Conservation (phyloP, 2,329 filamentous ascomycete species). For the Helminthosporium solani region DNA sequence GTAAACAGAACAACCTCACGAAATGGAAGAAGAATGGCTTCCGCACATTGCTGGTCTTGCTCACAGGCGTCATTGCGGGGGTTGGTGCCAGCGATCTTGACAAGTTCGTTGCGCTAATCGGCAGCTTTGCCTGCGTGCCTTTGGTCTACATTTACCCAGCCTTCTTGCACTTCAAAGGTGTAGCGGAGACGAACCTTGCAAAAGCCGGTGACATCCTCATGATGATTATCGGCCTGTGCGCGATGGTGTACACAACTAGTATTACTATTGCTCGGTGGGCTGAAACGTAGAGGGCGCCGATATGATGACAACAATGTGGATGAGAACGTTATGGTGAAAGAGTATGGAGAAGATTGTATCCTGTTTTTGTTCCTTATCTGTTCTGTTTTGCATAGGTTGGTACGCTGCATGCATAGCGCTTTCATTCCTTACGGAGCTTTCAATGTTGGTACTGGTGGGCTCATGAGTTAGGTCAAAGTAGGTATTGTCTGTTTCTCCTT, state of each 20-base stretch:
- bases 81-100: conserved; percentile 68
- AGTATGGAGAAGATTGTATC: background rate
- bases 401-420: background rate
- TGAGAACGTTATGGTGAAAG: background rate
- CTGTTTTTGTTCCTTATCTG: background rate
- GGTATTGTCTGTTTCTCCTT: too few relatives aligned
- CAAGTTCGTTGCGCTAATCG: conserved; percentile 73
- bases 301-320: background rate
- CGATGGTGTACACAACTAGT: conserved; percentile 70
- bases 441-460: too few relatives aligned
- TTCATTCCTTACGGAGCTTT: too few relatives aligned
- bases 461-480: too few relatives aligned
- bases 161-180: conserved; percentile 67
- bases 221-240: conserved; percentile 65
- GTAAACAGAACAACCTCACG: conserved; percentile 63
- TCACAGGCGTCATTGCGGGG: conserved; percentile 63
- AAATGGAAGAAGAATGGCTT: conserved; percentile 79
- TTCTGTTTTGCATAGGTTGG: background rate
- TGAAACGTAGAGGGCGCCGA: conserved; percentile 17
- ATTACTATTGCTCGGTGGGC: conserved; percentile 56
- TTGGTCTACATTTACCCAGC: conserved; percentile 77
- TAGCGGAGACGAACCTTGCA: conserved; percentile 57
- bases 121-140: conserved; percentile 71
- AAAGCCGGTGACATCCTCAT: conserved; percentile 63
- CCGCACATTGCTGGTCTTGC: conserved; percentile 56